Percentiles rank a stretch among this genome's conserved stretches.
Conservation (phyloP, 208 protist genomes). For the Trypanosomatidae sp. region DNA sequence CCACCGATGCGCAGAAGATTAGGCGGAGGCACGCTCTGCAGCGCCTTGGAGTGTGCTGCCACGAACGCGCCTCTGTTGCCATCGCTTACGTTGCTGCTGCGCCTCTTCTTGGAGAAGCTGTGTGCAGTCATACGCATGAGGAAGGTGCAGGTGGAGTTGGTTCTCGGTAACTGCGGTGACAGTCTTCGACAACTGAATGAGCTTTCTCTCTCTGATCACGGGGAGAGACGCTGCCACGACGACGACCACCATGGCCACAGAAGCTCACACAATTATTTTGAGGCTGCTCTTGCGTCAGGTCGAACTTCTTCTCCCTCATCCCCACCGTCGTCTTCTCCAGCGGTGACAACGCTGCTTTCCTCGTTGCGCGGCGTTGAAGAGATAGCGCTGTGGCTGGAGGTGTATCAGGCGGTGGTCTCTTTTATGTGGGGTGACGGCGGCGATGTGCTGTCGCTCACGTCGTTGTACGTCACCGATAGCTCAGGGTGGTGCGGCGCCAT, state of each 20-base stretch:
- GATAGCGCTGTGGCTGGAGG: conserved; percentile 7
- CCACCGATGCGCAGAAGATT: not conserved
- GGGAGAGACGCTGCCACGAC: not conserved
- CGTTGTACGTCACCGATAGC: conserved; percentile 8
- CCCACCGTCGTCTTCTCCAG: not conserved
- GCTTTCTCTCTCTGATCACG: not conserved
- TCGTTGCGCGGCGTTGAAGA: not conserved
- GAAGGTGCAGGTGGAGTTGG: conserved; percentile 11
- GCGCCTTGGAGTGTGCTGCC: not conserved
- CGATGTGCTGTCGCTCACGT: not conserved
- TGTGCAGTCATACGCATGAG: not conserved
- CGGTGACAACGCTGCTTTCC: not conserved
- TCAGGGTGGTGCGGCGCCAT: conserved; percentile 12
- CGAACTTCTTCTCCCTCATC: not conserved
- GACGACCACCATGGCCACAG: too few species aligned
- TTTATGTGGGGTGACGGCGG: conserved; percentile 6
- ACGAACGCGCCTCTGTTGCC: not conserved
- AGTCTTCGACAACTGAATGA: conserved; percentile 4
- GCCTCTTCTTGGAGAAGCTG: conserved; percentile 14
- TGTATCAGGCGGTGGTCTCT: conserved; percentile 15
- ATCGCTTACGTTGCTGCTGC: conserved; percentile 3
- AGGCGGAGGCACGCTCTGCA: too few species aligned
- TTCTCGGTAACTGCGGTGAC: conserved; percentile 16
- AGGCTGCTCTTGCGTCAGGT: too few species aligned
- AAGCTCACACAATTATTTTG: too few species aligned